Evolutionary conservation across 176 grass and related monocot species (phyloP).

Genomic region (Aegilops longissima): DNA sequence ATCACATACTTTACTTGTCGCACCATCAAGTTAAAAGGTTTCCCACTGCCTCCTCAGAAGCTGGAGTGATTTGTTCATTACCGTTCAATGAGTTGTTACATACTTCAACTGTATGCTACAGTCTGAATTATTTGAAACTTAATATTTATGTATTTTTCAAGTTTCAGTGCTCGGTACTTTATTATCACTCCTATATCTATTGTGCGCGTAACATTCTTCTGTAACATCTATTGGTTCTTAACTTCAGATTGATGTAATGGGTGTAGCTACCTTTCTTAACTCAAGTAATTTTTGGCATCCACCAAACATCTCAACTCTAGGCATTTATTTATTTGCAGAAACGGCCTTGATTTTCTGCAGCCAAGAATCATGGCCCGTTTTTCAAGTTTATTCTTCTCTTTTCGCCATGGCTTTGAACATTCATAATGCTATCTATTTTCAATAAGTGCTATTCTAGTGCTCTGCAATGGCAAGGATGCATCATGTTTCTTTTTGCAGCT

Average conservation of each 20-base stretch:
- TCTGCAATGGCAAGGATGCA: not conserved
- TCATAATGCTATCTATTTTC: not conserved
- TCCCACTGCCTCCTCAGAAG: not conserved
- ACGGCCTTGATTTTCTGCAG: not conserved
- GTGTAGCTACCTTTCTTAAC: not conserved
- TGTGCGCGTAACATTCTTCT: not conserved
- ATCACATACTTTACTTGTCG: not conserved
- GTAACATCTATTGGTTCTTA: not conserved
- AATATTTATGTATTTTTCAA: not conserved
- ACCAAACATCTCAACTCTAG: not conserved
- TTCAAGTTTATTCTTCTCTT: not conserved
- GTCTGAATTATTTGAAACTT: not conserved
- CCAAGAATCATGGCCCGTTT: not conserved
- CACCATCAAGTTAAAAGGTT: not conserved
- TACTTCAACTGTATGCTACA: not conserved
- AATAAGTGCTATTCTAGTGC: not conserved
- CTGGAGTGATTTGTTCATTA: not conserved
- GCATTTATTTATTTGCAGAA: not conserved
- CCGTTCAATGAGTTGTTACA: not conserved
- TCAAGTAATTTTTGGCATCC: not conserved
- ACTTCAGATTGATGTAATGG: not conserved
- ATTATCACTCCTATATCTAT: not conserved
- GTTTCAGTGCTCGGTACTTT: not conserved
- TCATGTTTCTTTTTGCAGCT: not conserved
- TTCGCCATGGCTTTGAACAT: slow-evolving; percentile 6